These are phyloP conservation scores for Verticillium nonalfalfae DNA, from an alignment of 2,329 filamentous ascomycete genomes.

Conservation along the genomic window DNA sequence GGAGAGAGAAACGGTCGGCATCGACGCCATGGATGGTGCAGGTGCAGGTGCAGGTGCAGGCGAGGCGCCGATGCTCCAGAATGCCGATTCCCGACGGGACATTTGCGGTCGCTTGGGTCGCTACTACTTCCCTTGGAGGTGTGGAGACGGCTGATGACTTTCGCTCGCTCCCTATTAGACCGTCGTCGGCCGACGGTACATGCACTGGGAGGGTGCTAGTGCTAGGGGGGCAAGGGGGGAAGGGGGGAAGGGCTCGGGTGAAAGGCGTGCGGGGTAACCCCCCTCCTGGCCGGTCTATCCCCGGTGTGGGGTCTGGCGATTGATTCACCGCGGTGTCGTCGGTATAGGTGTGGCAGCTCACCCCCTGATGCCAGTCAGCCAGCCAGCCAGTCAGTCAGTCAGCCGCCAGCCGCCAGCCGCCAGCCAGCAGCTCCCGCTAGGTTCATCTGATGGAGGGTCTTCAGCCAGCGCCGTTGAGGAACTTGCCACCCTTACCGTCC, in stretches of 20 bases:
- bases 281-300: not conserved
- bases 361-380: too few relatives aligned
- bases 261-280: constrained; percentile 11
- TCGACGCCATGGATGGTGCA: not conserved
- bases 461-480: not conserved
- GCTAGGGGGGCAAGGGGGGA: too few relatives aligned
- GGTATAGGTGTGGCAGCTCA: not conserved
- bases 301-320: not conserved
- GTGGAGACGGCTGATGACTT: constrained; percentile 8
- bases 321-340: not conserved
- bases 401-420: too few relatives aligned
- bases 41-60: not conserved
- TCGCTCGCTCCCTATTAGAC: constrained; percentile 13
- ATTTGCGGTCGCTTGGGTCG: not conserved
- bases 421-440: too few relatives aligned
- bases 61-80: too few relatives aligned
- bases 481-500: too few relatives aligned
- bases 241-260: constrained; percentile 8
- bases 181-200: not conserved
- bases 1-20: not conserved
- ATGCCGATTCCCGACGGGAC: constrained; percentile 2
- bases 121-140: not conserved
- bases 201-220: too few relatives aligned
- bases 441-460: not conserved
- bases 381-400: too few relatives aligned